Base-by-base conservation (phyloP, 306 rosid species). In the Trifolium repens region DNA sequence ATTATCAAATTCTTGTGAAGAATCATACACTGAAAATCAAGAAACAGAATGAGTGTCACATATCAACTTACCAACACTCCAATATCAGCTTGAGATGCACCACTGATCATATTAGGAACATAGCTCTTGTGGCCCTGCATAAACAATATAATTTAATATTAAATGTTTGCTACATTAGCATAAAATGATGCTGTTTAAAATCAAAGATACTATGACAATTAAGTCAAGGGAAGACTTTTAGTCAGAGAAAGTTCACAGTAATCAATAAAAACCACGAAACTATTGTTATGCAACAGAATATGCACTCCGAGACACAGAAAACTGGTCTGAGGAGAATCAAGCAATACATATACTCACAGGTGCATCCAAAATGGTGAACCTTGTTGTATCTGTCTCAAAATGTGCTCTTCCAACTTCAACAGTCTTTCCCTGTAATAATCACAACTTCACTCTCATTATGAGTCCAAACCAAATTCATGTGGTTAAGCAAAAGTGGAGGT, bases 391-490 rank as follows among this genome's bases (percentile, higher is more conserved):
- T 0, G 99, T 96, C 88, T 96, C 99, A 84, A 96, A 96, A 86
- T 90, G 90, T 12, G 98, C 99, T 79, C 98, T 86, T 80, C 99
- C 99, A 76, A 96, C 99, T 89, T 96, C 99, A 87, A 96, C 98
- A 4, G 98, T 96, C 75, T 86, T 92, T 24, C 98, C 99, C 99
- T 96, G 84, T 73, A 84, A 76, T 66, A 70, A 76, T 35, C 58
- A 81, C 57, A 65, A 62, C 42, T 44, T 58, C 46, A 52, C 30
- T 80, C 35, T 42, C 4, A 61, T 73, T 66, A 67, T n/a, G 62
- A 44, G 54, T 82, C 39, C 69, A 12, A 65, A 76, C 14, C 14
- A 72, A 72, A 37, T 60, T 46, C 73, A 52, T 24, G 42, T 30
- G 49, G 43, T 46, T 44, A 71, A 50, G 32, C 43, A 78, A 2